A percentile compares a stretch with the other conserved stretches of the same genome.
Conservation (phyloP, 2,329 filamentous ascomycete species). For the Teratosphaeria zuluensis region DNA sequence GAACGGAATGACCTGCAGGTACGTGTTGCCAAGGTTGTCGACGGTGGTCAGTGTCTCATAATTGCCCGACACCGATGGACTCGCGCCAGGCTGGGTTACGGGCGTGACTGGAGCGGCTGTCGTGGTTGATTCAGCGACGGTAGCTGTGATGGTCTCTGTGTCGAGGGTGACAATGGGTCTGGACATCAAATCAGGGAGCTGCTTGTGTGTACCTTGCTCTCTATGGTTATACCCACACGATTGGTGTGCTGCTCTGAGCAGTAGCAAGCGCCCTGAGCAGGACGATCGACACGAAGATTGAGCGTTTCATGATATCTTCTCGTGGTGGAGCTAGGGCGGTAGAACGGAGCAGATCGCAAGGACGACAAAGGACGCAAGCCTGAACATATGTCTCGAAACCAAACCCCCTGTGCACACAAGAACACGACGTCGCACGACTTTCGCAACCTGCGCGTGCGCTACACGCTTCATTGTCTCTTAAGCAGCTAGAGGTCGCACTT, state of each 20-base stretch:
- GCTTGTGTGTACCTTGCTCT: not conserved
- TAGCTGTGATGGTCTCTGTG: slow-evolving; percentile 1
- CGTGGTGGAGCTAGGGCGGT: not conserved
- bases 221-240: not conserved
- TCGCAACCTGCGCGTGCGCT: not conserved
- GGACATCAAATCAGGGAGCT: not conserved
- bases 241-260: not conserved
- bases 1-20: not conserved
- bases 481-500: not conserved
- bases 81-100: not conserved
- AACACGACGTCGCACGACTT: not conserved
- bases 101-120: not conserved
- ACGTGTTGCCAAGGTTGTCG: not conserved
- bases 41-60: not conserved
- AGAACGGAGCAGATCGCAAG: not conserved
- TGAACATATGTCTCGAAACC: not conserved
- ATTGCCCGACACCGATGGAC: not conserved
- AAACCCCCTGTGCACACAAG: not conserved
- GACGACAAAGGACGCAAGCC: not conserved
- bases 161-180: slow-evolving; percentile 5
- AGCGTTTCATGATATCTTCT: not conserved
- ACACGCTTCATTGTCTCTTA: not conserved
- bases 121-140: not conserved
- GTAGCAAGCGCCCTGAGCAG: not conserved
- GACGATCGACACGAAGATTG: not conserved